Evolutionary conservation across 1,139 yeast genomes (phyloP).

Genomic region (Kluyveromyces sp.): DNA sequence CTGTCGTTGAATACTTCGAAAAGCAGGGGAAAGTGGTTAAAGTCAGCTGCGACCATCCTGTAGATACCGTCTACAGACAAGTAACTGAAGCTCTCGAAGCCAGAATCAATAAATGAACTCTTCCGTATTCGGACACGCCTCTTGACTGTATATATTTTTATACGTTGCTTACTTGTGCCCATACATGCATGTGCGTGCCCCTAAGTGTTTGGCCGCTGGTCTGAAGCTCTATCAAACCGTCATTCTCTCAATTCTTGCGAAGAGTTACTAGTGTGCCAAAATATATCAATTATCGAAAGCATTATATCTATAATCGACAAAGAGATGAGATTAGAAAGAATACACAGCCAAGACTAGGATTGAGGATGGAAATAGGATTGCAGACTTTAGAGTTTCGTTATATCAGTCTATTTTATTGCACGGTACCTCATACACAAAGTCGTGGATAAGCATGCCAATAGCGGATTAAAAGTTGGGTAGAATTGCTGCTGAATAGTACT

Average conservation of each 20-base stretch:
- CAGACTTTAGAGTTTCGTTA: no score
- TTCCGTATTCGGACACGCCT: neutral
- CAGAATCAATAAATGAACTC: slow-evolving; percentile 10
- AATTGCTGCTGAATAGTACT: neutral
- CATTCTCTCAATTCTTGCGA: neutral
- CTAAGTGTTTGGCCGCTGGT: no score
- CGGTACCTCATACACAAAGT: neutral
- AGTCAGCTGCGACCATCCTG: slow-evolving; percentile 71
- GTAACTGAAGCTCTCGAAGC: slow-evolving; percentile 59
- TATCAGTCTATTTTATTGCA: no score
- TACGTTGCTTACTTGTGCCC: neutral
- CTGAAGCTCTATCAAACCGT: no score
- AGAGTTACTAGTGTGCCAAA: no score
- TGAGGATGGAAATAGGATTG: no score
- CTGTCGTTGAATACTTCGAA: slow-evolving; percentile 82
- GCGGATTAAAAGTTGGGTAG: neutral
- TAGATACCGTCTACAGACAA: slow-evolving; percentile 67
- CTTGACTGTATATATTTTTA: neutral
- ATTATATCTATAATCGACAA: no score
- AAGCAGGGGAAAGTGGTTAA: slow-evolving; percentile 70
- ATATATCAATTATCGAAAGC: no score
- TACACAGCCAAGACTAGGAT: no score
- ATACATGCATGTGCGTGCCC: no score
- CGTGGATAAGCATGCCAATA: neutral
- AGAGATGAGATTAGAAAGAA: no score